Evolutionary conservation across 306 rosid species (phyloP).

Genomic region (Lathyrus sativus): DNA sequence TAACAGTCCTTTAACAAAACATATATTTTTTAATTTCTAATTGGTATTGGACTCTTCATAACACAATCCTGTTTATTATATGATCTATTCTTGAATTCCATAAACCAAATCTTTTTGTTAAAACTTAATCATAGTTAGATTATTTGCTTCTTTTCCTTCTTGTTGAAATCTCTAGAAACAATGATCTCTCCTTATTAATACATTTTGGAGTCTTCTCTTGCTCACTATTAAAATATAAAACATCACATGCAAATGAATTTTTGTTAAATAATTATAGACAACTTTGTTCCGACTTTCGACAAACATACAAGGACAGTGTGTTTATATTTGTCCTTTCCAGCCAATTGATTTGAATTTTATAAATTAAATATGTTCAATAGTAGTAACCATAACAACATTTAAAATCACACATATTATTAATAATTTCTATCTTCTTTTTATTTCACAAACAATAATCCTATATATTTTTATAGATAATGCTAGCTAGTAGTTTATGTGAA

Average conservation of each 20-base stretch:
- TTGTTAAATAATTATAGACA: not conserved
- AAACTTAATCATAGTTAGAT: not conserved
- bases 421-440: not conserved
- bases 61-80: no score
- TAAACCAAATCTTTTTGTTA: no score
- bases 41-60: no score
- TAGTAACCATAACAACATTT: no score
- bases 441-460: not conserved
- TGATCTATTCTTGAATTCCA: no score
- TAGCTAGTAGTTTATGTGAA: not conserved
- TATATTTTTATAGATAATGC: not conserved
- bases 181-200: not conserved
- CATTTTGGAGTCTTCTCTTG: not conserved
- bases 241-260: not conserved
- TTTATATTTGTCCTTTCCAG: conserved; percentile 28
- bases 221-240: not conserved
- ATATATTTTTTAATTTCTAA: no score
- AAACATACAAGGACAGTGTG: not conserved
- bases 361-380: no score
- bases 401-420: no score
- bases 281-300: not conserved
- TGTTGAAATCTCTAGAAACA: no score
- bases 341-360: conserved; percentile 2
- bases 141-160: not conserved
- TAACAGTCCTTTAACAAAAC: no score